Percentiles rank a stretch among this genome's conserved stretches.
Conservation (phyloP, 768 basidiomycete genomes). For the Asterophora parasitica region DNA sequence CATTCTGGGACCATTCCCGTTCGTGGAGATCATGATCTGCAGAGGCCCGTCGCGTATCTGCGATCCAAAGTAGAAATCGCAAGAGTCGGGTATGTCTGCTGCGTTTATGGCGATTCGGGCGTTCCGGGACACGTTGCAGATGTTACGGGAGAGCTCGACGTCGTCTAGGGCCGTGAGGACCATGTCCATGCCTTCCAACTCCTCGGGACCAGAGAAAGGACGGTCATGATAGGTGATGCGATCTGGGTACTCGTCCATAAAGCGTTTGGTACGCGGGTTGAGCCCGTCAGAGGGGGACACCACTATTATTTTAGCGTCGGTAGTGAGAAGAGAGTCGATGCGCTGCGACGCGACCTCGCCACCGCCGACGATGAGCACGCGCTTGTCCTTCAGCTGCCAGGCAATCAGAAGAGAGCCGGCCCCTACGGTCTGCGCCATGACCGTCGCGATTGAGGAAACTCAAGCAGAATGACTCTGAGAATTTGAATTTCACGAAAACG, state of each 20-base stretch:
- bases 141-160: slow-evolving; percentile 62
- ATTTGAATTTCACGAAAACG: background rate
- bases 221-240: slow-evolving; percentile 72
- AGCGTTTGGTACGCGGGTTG: slow-evolving; percentile 48
- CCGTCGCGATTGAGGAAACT: background rate
- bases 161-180: slow-evolving; percentile 93
- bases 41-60: slow-evolving; percentile 87
- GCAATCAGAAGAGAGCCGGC: slow-evolving; percentile 86
- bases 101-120: slow-evolving; percentile 85
- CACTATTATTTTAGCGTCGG: slow-evolving; percentile 76
- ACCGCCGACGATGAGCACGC: slow-evolving; percentile 89
- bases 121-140: slow-evolving; percentile 64
- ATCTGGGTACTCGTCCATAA: slow-evolving; percentile 43
- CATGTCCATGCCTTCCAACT: slow-evolving; percentile 73
- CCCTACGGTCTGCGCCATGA: slow-evolving; percentile 20
- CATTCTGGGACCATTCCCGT: slow-evolving; percentile 88
- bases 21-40: slow-evolving; percentile 95
- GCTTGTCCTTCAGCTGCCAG: slow-evolving; percentile 84
- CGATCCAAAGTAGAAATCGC: slow-evolving; percentile 98
- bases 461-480: slow-evolving; percentile 4
- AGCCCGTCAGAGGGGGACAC: slow-evolving; percentile 69
- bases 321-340: slow-evolving; percentile 76
- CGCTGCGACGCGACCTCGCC: slow-evolving; percentile 89
- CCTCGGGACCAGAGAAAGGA: slow-evolving; percentile 56
- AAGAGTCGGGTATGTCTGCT: slow-evolving; percentile 91